Evolutionary conservation across 495 filamentous ascomycete genomes (phyloP), one percentile per base, ranked within the genome.

Genomic region (Physcia stellaris): DNA sequence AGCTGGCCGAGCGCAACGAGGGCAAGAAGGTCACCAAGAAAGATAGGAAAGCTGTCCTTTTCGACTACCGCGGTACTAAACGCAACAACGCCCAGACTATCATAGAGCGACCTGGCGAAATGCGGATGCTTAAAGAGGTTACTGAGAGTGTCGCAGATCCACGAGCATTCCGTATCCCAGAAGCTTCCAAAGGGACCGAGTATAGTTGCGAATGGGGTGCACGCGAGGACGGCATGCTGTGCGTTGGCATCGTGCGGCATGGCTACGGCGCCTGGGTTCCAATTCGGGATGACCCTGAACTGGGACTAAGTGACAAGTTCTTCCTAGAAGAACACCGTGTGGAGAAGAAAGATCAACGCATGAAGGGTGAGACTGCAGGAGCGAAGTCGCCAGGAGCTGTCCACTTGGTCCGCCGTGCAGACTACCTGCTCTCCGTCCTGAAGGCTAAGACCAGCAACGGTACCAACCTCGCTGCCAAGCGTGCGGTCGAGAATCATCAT

Each of bases 241-340:
- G 86, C 40, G 74, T 95, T 21, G 90, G 90, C 37, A 94, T 99
- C 46, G 75, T 79, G 40, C 72, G 80, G 28, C 88, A 96, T 54
- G 90, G 90, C 2, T 95, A 92, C 54, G 90, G 90, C 37, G 85
- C 86, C 13, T 99, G 90, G 90, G 67, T 73, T 3, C 73, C 81
- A 42, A 96, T 99, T 49, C 77, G 88, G 7, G 92, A 96, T 48
- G 90, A 99, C 51, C 65, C 73, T 4, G 86, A 94, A 36, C 71
- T 99, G 13, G 77, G 70, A 4, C 78, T 99, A 60, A 66, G 67
- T 2, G 90, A 94, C 46, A 96, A 94, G 53, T 86, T 96, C 55
- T 99, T 92, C 63, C 56, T 99, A 4, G 90, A 99, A 55, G 90
- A 99, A 52, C 87, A 95, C 54, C 81, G 87, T n/a, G 88, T 95